Evolutionary conservation across 2,329 filamentous ascomycete species (phyloP), one percentile per base, ranked within the genome.

Genomic region (Kalaharituber pfeilii): DNA sequence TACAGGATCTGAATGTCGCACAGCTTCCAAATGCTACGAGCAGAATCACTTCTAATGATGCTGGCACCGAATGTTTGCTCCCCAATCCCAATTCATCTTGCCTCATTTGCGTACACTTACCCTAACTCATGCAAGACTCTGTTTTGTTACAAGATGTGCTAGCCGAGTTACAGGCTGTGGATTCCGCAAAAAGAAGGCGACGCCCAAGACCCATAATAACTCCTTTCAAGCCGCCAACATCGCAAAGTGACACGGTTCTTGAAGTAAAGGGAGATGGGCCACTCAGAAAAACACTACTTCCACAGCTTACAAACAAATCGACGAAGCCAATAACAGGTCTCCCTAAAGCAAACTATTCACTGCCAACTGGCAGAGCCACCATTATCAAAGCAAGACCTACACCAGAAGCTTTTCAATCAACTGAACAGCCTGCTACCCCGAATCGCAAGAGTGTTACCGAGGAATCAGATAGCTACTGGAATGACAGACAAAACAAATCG

Each of bases 1-100:
- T n/a, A n/a, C n/a, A n/a, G n/a, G n/a, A n/a, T n/a, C n/a, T n/a
- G n/a, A n/a, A n/a, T n/a, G n/a, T n/a, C n/a, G n/a, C n/a, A n/a
- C n/a, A n/a, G n/a, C n/a, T n/a, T n/a, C n/a, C n/a, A n/a, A n/a
- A n/a, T n/a, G n/a, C n/a, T n/a, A n/a, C n/a, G n/a, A n/a, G n/a
- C n/a, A n/a, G n/a, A n/a, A n/a, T n/a, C n/a, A n/a, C n/a, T n/a
- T n/a, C 56, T n/a, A 26, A 29, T 39, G 45, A 28, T n/a, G 49
- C 51, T 24, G 51, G 22, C 24, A 56, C 53, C 18, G 56, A 58
- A 51, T 58, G 57, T 59, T 52, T n/a, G 49, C 42, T 39, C 7
- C 36, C 6, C 7, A 9, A 25, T n/a, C n/a, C n/a, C n/a, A n/a
- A n/a, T n/a, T n/a, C n/a, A n/a, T n/a, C n/a, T n/a, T n/a, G n/a